A percentile compares a stretch with the other conserved stretches of the same genome.
phyloP scores from a whole-genome alignment of 139 green algal species.

The Chlamydomonas sp. region DNA sequence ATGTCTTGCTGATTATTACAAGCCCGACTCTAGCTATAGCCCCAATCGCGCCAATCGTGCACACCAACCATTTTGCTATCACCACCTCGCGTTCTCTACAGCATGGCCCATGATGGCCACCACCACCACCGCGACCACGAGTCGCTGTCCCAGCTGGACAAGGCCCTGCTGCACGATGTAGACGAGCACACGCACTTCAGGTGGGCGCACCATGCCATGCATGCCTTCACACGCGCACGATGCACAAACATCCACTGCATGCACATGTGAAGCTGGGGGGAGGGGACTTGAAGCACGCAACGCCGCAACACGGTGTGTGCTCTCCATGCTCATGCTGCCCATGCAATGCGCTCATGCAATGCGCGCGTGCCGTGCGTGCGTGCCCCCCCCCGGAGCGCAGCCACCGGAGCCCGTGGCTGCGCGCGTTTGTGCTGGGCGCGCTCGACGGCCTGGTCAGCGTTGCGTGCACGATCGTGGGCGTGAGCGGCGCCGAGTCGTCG shows the following conservation, averaged over 20 bases:
- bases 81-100: neutral
- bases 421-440: conserved; percentile 7
- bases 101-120: neutral
- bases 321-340: neutral
- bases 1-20: neutral
- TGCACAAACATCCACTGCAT: no score
- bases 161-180: neutral
- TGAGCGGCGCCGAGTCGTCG: conserved; percentile 3
- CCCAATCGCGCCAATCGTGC: neutral
- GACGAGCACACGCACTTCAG: neutral
- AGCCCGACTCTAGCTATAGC: neutral
- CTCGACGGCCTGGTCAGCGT: conserved; percentile 14
- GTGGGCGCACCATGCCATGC: no score
- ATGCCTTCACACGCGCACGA: no score
- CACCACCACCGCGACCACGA: neutral
- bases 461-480: conserved; percentile 11
- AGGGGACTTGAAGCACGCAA: no score
- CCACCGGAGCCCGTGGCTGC: conserved; percentile 7
- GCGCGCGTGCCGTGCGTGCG: neutral
- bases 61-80: neutral
- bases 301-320: neutral
- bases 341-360: neutral
- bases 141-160: neutral
- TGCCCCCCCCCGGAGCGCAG: neutral
- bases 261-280: no score